Percentiles rank a stretch among this genome's conserved stretches.
phyloP scores from a whole-genome alignment of 1,284 basidiomycete genomes.

The Chalciporus piperatoides region DNA sequence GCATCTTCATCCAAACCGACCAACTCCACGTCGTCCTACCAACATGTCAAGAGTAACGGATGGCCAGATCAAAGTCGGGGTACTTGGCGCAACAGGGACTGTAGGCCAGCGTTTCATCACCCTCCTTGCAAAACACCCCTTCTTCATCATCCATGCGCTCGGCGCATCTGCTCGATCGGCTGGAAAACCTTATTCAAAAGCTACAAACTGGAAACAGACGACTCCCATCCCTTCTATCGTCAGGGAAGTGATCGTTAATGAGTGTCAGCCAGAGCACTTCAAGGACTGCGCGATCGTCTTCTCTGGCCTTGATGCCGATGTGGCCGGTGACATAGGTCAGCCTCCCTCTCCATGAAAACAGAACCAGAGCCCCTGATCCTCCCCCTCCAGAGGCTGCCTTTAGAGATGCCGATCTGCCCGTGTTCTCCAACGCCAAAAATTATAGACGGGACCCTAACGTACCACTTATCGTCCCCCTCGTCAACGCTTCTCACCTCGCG shows the following conservation, averaged over 20 bases:
- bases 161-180: conserved; percentile 91
- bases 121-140: conserved; percentile 86
- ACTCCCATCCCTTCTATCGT: conserved; percentile 71
- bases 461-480: conserved; percentile 96
- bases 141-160: conserved; percentile 84
- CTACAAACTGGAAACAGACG: conserved; percentile 90
- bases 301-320: conserved; percentile 92
- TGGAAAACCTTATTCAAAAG: conserved; percentile 77
- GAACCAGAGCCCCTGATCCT: not conserved
- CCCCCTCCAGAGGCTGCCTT: conserved; percentile 76
- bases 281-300: conserved; percentile 86
- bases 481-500: conserved; percentile 85
- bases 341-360: conserved; percentile 10
- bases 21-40: not conserved
- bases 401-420: conserved; percentile 81
- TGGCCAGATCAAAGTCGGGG: conserved; percentile 71
- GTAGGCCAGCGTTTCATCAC: conserved; percentile 95
- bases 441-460: conserved; percentile 91
- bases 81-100: conserved; percentile 95
- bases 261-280: conserved; percentile 81
- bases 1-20: conserved; percentile 3
- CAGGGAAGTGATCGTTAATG: conserved; percentile 68
- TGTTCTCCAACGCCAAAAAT: conserved; percentile 99
- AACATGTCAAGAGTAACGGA: conserved; percentile 25
- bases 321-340: conserved; percentile 92